Evolutionary conservation across 805 yeast species (phyloP).

Genomic region (Yarrowia porcina): DNA sequence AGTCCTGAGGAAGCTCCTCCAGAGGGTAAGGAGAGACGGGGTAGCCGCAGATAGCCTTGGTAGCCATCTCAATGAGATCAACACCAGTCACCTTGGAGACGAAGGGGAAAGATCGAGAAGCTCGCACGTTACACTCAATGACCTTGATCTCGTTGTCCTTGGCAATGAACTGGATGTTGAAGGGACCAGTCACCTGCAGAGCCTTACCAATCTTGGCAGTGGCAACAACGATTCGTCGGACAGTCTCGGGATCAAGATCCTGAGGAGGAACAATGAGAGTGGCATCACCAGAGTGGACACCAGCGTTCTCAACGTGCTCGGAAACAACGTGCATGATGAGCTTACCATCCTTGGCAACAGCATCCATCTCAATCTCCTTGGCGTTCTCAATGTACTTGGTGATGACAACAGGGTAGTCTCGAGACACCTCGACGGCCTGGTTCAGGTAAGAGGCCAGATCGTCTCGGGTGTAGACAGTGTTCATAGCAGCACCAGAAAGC

Average conservation of each 20-base stretch:
- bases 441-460: constrained; percentile 83
- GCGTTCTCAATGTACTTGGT: constrained; percentile 96
- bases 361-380: constrained; percentile 98
- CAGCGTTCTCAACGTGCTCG: constrained; percentile 98
- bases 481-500: constrained; percentile 98
- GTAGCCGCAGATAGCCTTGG: constrained; percentile 87
- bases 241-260: constrained; percentile 88
- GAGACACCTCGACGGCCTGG: constrained; percentile 96
- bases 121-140: constrained; percentile 97
- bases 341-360: constrained; percentile 93
- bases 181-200: constrained; percentile 94
- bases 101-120: constrained; percentile 99
- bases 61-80: constrained; percentile 94
- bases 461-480: constrained; percentile 85
- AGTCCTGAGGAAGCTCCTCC: constrained; percentile 83
- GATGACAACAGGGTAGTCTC: constrained; percentile 96
- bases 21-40: constrained; percentile 89
- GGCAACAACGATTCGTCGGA: constrained; percentile 84
- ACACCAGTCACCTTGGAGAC: constrained; percentile 96
- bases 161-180: constrained; percentile 94
- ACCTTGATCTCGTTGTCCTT: constrained; percentile 95
- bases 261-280: constrained; percentile 96
- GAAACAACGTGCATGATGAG: constrained; percentile 96
- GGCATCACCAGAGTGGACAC: constrained; percentile 99
- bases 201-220: constrained; percentile 96